A percentile compares a stretch with the other conserved stretches of the same genome.
These are phyloP conservation scores for Cladosporium colombiae DNA, from an alignment of 2,329 filamentous ascomycete species.

Conservation along the genomic window DNA sequence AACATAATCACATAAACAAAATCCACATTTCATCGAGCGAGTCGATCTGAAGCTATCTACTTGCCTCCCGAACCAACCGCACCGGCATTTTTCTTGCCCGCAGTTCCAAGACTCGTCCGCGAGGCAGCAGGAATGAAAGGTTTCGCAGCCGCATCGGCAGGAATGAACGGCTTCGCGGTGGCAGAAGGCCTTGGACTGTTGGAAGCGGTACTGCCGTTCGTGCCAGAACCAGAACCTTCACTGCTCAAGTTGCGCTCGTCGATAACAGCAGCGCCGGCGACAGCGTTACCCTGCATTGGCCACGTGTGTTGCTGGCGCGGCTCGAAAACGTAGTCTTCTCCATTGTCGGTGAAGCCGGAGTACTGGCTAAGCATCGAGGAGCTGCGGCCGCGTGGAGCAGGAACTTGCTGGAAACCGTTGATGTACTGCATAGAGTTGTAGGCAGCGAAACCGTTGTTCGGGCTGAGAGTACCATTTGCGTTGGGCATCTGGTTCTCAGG, in stretches of 20 bases:
- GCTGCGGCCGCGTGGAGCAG: constrained; percentile 46
- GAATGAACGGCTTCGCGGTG: constrained; percentile 33
- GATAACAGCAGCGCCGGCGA: constrained; percentile 22
- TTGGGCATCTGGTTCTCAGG: constrained; percentile 62
- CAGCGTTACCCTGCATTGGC: constrained; percentile 25
- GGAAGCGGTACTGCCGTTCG: constrained; percentile 31
- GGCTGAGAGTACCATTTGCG: constrained; percentile 40
- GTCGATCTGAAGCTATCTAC: constrained; percentile 14
- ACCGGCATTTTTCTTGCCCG: constrained; percentile 19
- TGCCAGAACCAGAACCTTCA: constrained; percentile 31
- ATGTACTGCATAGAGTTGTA: constrained; percentile 19
- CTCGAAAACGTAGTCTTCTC: constrained; percentile 31
- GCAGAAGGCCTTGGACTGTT: constrained; percentile 36
- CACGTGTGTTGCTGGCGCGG: constrained; percentile 28
- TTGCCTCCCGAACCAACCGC: constrained; percentile 11
- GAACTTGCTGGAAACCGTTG: constrained; percentile 20
- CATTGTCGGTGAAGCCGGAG: constrained; percentile 52
- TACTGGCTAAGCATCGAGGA: constrained; percentile 55
- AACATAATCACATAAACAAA: constrained; percentile 22
- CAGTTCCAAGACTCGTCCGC: constrained; percentile 28
- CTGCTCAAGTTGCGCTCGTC: constrained; percentile 31
- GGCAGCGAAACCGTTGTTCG: constrained; percentile 25
- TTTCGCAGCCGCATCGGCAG: constrained; percentile 32
- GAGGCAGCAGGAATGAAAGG: constrained; percentile 32
- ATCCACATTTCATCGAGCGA: constrained; percentile 23